Evolutionary conservation across 345 rosid species (phyloP).

Genomic region (Salix viminalis): DNA sequence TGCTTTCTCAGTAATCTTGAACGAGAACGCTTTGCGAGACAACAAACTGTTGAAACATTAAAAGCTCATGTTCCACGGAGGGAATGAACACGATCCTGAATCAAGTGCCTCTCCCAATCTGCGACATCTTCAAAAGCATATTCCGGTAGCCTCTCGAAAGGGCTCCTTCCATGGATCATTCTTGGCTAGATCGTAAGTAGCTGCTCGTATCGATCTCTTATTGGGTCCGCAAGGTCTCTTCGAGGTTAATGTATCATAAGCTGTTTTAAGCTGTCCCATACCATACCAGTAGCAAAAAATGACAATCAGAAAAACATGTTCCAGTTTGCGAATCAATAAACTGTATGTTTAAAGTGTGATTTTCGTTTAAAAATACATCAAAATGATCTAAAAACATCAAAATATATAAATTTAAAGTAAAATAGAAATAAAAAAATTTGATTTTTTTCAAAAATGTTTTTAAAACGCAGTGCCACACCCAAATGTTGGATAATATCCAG

Average conservation of each 20-base stretch:
- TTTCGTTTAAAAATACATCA: too few species aligned
- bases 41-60: conserved; percentile 4
- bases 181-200: conserved; percentile 82
- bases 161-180: conserved; percentile 77
- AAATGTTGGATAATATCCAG: too few species aligned
- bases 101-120: conserved; percentile 86
- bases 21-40: neutral
- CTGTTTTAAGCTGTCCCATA: conserved; percentile 53
- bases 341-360: too few species aligned
- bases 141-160: conserved; percentile 73
- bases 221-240: conserved; percentile 86
- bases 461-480: too few species aligned
- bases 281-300: neutral
- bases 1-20: neutral
- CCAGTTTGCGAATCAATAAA: neutral
- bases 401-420: too few species aligned
- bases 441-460: too few species aligned
- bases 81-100: conserved; percentile 59
- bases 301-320: neutral
- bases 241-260: conserved; percentile 60
- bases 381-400: too few species aligned
- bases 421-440: too few species aligned
- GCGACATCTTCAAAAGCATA: conserved; percentile 69
- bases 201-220: conserved; percentile 65
- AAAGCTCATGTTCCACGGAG: conserved; percentile 52